These are phyloP conservation scores for Nigrospora osmanthi DNA, from an alignment of 2,329 filamentous ascomycete genomes.

Conservation along the genomic window DNA sequence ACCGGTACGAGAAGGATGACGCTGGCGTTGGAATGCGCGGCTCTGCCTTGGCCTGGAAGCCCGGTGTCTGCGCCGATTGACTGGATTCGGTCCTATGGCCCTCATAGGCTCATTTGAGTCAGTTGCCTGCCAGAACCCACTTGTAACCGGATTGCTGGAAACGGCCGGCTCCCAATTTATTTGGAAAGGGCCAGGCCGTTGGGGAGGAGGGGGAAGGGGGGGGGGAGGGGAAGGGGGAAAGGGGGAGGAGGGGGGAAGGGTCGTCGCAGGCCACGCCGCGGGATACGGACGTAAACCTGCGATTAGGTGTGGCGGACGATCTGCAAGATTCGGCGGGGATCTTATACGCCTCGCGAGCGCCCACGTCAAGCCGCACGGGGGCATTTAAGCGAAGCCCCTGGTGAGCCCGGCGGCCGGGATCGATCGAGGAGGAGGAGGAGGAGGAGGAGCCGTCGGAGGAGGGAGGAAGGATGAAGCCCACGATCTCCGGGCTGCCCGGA, in stretches of 20 bases:
- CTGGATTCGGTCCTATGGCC: slow-evolving; percentile 12
- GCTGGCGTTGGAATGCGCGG: neutral
- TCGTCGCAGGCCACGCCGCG: slow-evolving; percentile 4
- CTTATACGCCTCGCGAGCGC: slow-evolving; percentile 21
- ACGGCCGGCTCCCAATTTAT: slow-evolving; percentile 12
- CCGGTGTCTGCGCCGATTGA: slow-evolving; percentile 8
- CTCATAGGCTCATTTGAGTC: slow-evolving; percentile 16
- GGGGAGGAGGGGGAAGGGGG: slow-evolving; percentile 3
- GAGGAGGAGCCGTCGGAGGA: too few species aligned
- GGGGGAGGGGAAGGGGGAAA: neutral
- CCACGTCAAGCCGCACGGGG: slow-evolving; percentile 2
- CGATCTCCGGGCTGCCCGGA: too few species aligned
- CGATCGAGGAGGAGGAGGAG: neutral
- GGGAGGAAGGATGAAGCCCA: neutral
- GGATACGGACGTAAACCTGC: slow-evolving; percentile 18
- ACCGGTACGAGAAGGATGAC: neutral
- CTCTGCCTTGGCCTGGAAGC: slow-evolving; percentile 4
- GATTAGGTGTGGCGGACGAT: slow-evolving; percentile 12
- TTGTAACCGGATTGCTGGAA: slow-evolving; percentile 13
- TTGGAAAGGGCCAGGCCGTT: slow-evolving; percentile 6
- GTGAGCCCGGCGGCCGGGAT: neutral
- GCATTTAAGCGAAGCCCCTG: slow-evolving; percentile 2
- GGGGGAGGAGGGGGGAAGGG: neutral
- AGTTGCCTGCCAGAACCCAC: slow-evolving; percentile 17
- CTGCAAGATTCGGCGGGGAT: slow-evolving; percentile 10